Evolutionary conservation across 2,329 filamentous ascomycete species (phyloP).

Genomic region (Ilyonectria sp.): DNA sequence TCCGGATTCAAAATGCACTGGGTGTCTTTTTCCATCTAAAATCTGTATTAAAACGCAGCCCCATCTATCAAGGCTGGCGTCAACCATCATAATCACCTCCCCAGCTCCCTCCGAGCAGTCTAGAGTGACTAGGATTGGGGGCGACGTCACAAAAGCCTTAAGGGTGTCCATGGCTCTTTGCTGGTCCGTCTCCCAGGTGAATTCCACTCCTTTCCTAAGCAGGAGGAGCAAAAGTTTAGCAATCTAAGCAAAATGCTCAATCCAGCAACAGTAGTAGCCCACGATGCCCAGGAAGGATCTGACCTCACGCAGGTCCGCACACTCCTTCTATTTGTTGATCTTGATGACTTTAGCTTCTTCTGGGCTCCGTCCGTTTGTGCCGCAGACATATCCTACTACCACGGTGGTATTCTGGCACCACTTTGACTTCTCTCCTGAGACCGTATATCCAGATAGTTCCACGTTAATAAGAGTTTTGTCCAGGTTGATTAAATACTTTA

Average conservation of each 20-base stretch:
- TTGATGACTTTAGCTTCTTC: neutral
- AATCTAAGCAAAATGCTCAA: no score
- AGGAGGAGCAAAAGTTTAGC: no score
- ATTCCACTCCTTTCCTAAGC: neutral
- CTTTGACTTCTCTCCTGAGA: neutral
- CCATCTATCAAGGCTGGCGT: neutral
- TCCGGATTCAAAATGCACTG: neutral
- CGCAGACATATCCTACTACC: neutral
- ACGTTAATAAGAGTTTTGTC: neutral
- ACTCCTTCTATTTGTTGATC: neutral
- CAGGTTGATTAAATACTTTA: constrained; percentile 11
- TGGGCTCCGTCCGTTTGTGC: neutral
- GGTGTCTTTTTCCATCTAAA: neutral
- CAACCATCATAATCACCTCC: neutral
- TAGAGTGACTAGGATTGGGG: neutral
- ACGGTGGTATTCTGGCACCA: no score
- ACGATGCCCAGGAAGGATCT: neutral
- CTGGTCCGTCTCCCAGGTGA: neutral
- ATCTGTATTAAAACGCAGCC: neutral
- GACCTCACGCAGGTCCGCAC: no score
- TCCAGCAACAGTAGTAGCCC: no score
- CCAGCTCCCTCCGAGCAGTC: neutral
- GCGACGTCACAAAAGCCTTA: no score
- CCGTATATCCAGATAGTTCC: neutral
- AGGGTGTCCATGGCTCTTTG: neutral